Base-by-base conservation (phyloP, 768 basidiomycete species). In the Termitomyces sp. region DNA sequence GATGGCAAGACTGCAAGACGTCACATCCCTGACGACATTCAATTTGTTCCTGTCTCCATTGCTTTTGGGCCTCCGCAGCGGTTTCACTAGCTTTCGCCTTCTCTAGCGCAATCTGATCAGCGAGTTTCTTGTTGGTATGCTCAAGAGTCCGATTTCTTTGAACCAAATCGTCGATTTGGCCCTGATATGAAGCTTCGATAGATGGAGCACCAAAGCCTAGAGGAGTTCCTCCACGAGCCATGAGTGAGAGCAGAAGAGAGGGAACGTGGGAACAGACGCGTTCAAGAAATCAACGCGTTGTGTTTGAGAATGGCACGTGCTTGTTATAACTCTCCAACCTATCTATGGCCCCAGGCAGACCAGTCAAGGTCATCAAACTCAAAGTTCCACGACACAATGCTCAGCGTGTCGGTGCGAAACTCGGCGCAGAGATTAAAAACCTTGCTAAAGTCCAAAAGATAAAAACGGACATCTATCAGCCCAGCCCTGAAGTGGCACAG, bases 331-430 rank as follows among this genome's bases (percentile, higher is more conserved):
- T 55, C 29, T 33, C n/a, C 23, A 29, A n/a, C n/a, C 16, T 18
- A 43, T 41, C 50, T 41, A 88, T 88, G 86, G 81, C 85, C 46
- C 84, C 81, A 51, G 77, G 77, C 57, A 82, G 80, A 68, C 77
- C 82, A 56, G 74, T 76, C 9, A 79, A 79, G 57, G 69, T 73
- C 33, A 77, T 89, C 48, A 83, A 80, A 65, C 66, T 89, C 61
- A 78, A 80, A 51, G 89, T 89, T 49, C 89, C 89, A 18, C 76
- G 86, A 53, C 88, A 90, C 59, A 86, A 88, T 66, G 82, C 89
- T 0, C 89, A 90, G 64, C 77, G 82, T 15, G 80, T 89, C 53
- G 85, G 85, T 2, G 74, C 79, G 54, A 85, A 87, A 35, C 75
- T 91, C 23, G 76, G 75, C 23, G 70, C 76, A 25, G 79, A 86